Percentiles rank a stretch among this genome's conserved stretches.
phyloP scores from a whole-genome alignment of 371 early-diverging fungal genomes.

The Phascolomyces articulosus region DNA sequence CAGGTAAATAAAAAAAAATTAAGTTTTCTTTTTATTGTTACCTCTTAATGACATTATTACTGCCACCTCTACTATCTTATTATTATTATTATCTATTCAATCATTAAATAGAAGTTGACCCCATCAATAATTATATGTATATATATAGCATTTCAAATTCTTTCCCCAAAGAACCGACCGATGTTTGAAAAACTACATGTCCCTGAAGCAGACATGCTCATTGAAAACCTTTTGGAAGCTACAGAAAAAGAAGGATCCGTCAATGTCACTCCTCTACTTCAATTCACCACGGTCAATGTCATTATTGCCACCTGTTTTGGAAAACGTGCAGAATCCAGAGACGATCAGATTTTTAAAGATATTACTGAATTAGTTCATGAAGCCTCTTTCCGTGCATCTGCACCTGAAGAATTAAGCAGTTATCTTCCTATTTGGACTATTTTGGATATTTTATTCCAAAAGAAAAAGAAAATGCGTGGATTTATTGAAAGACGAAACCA shows the following conservation, averaged over 20 bases:
- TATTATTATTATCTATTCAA: no score
- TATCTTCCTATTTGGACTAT: constrained; percentile 16
- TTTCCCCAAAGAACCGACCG: background rate
- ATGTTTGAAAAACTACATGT: background rate
- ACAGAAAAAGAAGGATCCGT: background rate
- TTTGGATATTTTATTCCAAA: background rate
- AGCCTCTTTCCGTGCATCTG: background rate
- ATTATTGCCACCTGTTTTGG: background rate
- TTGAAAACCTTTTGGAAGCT: background rate
- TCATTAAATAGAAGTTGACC: no score
- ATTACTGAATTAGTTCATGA: background rate
- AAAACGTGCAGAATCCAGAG: background rate
- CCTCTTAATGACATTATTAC: no score
- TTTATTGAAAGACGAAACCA: constrained; percentile 6
- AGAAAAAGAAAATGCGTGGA: background rate
- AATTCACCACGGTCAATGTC: background rate
- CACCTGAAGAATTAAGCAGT: constrained; percentile 12
- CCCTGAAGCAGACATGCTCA: background rate
- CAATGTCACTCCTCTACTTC: background rate
- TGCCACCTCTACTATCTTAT: no score
- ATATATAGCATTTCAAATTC: background rate
- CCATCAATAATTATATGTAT: background rate
- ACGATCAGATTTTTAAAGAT: constrained; percentile 16
- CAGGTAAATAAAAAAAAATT: background rate
- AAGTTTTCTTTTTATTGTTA: no score